These are phyloP conservation scores for Trichothecium sympodiale DNA, from an alignment of 2,329 filamentous ascomycete species.

Conservation along the genomic window DNA sequence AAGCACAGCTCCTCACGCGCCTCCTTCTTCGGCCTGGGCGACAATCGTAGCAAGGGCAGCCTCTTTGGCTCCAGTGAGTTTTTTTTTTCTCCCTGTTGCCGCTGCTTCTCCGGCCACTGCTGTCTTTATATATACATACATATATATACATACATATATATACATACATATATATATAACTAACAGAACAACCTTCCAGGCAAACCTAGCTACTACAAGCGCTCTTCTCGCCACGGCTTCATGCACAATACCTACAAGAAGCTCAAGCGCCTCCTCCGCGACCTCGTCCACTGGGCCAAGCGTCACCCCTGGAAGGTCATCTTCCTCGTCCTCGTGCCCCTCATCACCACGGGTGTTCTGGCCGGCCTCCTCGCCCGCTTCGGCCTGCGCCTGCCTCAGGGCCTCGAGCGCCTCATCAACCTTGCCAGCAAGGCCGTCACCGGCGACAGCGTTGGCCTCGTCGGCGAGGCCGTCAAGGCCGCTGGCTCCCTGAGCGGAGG, in stretches of 20 bases:
- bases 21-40: constrained; percentile 36
- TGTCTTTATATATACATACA: no score
- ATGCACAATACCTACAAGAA: constrained; percentile 62
- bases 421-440: constrained; percentile 30
- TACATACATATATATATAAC: no score
- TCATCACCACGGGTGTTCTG: constrained; percentile 74
- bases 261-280: constrained; percentile 67
- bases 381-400: constrained; percentile 63
- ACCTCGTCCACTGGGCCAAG: constrained; percentile 72
- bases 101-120: neutral
- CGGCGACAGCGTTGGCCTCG: constrained; percentile 36
- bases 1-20: constrained; percentile 29
- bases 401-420: constrained; percentile 48
- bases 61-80: constrained; percentile 33
- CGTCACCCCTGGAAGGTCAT: constrained; percentile 81
- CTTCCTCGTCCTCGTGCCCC: constrained; percentile 74
- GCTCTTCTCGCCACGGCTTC: constrained; percentile 72
- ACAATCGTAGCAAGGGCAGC: constrained; percentile 30
- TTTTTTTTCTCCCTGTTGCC: constrained; percentile 3
- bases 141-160: no score
- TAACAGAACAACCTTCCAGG: constrained; percentile 17
- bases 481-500: constrained; percentile 20
- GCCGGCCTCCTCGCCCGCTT: constrained; percentile 68
- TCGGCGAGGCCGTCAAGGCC: constrained; percentile 45
- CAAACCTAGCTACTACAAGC: constrained; percentile 61